Percentiles rank a stretch among this genome's conserved stretches.
phyloP scores from a whole-genome alignment of 2,329 filamentous ascomycete species.

The Ascochyta rabiei region DNA sequence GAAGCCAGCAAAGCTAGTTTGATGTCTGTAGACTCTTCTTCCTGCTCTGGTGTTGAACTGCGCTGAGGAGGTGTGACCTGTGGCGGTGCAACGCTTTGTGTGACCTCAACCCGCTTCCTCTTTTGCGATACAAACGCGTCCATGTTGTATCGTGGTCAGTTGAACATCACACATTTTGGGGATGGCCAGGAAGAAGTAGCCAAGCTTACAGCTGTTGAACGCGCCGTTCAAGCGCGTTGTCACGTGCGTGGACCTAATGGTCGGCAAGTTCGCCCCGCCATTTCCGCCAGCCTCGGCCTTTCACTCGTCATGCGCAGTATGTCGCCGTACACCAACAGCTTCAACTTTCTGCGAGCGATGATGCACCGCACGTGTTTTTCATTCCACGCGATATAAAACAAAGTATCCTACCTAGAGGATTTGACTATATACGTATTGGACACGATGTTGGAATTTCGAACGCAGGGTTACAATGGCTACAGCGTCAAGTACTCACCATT shows the following conservation, averaged over 20 bases:
- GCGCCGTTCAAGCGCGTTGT: slow-evolving; percentile 26
- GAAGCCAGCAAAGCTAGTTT: slow-evolving; percentile 87
- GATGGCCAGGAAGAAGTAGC: neutral
- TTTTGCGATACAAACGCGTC: slow-evolving; percentile 49
- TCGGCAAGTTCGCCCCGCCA: slow-evolving; percentile 23
- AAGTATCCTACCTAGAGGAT: neutral
- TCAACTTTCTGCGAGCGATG: slow-evolving; percentile 21
- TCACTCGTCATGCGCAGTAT: slow-evolving; percentile 28
- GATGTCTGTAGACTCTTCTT: slow-evolving; percentile 83
- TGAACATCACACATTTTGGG: neutral
- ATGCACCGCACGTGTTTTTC: slow-evolving; percentile 14
- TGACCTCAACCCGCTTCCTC: slow-evolving; percentile 33
- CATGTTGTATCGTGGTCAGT: slow-evolving; percentile 28
- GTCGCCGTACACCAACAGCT: slow-evolving; percentile 23
- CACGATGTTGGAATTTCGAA: slow-evolving; percentile 90
- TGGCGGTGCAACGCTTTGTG: slow-evolving; percentile 2
- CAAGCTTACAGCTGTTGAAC: neutral
- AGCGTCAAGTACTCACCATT: slow-evolving; percentile 98
- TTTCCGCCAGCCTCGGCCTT: slow-evolving; percentile 30
- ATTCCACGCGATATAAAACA: slow-evolving; percentile 23
- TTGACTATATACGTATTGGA: neutral
- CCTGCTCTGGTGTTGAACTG: slow-evolving; percentile 28
- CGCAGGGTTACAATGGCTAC: slow-evolving; percentile 93
- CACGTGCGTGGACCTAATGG: slow-evolving; percentile 2
- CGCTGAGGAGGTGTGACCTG: neutral